Percentiles rank a stretch among this genome's conserved stretches.
Conservation (phyloP, 2,329 filamentous ascomycete genomes). For the Phyllosticta citribraziliensis region DNA sequence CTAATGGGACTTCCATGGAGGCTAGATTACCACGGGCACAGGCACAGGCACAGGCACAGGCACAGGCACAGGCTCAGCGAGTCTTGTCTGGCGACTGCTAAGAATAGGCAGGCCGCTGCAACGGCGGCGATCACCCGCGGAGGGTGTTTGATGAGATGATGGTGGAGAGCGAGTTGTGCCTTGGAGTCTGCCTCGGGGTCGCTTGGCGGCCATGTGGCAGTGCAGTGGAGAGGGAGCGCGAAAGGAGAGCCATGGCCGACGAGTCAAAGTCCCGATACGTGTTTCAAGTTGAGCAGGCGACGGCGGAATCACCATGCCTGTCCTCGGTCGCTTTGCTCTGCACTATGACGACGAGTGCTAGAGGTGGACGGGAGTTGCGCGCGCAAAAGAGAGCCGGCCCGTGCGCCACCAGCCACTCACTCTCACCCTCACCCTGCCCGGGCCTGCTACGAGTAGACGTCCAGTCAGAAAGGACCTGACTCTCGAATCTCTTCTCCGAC, state of each 20-base stretch:
- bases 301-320: not conserved
- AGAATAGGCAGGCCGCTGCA: conserved; percentile 5
- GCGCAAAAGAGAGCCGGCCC: not conserved
- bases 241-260: too few species aligned
- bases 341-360: not conserved
- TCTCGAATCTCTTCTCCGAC: too few species aligned
- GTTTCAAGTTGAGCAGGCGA: not conserved
- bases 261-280: not conserved
- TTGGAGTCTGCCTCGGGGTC: not conserved
- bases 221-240: not conserved
- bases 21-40: not conserved
- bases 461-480: too few species aligned
- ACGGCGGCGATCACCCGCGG: conserved; percentile 4
- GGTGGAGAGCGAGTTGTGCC: not conserved
- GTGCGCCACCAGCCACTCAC: not conserved
- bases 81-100: not conserved
- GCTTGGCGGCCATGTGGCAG: not conserved
- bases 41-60: not conserved
- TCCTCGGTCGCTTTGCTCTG: not conserved
- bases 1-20: not conserved
- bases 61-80: not conserved
- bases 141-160: not conserved
- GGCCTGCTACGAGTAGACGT: too few species aligned
- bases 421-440: too few species aligned
- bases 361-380: not conserved